Evolutionary conservation across 257 asterid genomes (phyloP).

Genomic region (Paulownia fortunei): DNA sequence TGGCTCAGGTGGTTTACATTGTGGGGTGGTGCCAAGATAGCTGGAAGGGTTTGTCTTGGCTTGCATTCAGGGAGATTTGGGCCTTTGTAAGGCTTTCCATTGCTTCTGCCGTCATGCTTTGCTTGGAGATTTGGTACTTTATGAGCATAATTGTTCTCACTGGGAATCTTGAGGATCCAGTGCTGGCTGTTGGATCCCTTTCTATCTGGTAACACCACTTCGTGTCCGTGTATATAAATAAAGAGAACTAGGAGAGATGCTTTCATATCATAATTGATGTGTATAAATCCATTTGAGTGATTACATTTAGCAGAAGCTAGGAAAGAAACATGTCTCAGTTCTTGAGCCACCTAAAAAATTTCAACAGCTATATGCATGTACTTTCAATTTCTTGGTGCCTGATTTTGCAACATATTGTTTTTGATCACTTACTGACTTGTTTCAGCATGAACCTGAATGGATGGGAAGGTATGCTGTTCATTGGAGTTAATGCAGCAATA

Average conservation of each 20-base stretch:
- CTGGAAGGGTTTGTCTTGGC: slow-evolving; percentile 85
- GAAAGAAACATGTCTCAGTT: background rate
- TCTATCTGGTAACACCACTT: slow-evolving; percentile 74
- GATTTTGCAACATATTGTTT: background rate
- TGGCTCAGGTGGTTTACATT: slow-evolving; percentile 77
- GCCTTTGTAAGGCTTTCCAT: slow-evolving; percentile 70
- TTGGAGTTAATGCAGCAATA: slow-evolving; percentile 92
- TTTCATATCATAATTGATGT: background rate
- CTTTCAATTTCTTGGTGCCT: background rate
- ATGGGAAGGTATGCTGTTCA: slow-evolving; percentile 99
- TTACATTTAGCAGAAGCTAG: background rate
- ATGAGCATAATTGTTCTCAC: slow-evolving; percentile 96
- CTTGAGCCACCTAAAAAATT: background rate
- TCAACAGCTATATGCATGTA: background rate
- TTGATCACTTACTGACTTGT: background rate
- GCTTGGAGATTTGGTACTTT: slow-evolving; percentile 97
- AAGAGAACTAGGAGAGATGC: too few relatives aligned
- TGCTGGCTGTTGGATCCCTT: slow-evolving; percentile 91
- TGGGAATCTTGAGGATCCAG: slow-evolving; percentile 88
- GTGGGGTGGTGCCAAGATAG: slow-evolving; percentile 85
- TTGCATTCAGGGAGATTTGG: slow-evolving; percentile 81
- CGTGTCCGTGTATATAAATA: background rate
- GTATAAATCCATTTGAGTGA: background rate
- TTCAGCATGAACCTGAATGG: slow-evolving; percentile 96
- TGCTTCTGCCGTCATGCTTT: slow-evolving; percentile 91